Evolutionary conservation across 2,329 filamentous ascomycete species (phyloP), one percentile per base, ranked within the genome.

Genomic region (Ceratocystis ficicola): DNA sequence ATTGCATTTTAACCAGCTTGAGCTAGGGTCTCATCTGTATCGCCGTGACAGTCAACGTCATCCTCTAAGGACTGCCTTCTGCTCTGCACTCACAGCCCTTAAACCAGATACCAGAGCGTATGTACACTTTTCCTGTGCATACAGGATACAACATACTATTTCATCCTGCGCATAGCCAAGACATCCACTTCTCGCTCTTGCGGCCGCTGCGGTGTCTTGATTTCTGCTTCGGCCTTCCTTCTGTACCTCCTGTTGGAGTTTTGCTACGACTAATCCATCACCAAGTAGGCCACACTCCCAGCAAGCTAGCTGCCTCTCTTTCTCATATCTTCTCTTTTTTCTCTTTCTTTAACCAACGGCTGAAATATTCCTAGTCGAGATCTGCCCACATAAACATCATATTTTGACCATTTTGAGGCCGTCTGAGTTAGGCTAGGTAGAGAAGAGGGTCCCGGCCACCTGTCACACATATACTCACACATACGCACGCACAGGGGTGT

Each of bases 401-500:
- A 22, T 22, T 50, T 22, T n/a, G n/a, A 7, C 46, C 17, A n/a
- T 50, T 50, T 50, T 50, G 46, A 50, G 46, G 46, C 46, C 46
- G 46, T 50, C 46, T n/a, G 46, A 50, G 46, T 22, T n/a, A 50
- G 46, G 5, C 62, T 50, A n/a, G 41, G 28, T 41, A 12, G 36
- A 41, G 36, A 41, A 41, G 36, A 41, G 36, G 25, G 12, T 36
- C 6, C 12, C 25, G n/a, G 48, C 44, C 62, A 44, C 46, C 62
- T 32, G 36, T 50, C 62, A 50, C n/a, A 30, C 50, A 25, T 48
- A 52, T 44, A 25, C 62, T 22, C 41, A 22, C 6, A 50, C 32
- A 64, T 46, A 64, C 44, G 25, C 44, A 5, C 22, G 50, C 36
- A 46, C 15, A 50, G 62, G 62, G 32, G 62, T 64, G 36, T 64